A percentile compares a stretch with the other conserved stretches of the same genome.
phyloP scores from a whole-genome alignment of 768 basidiomycete species.

The Strobilomyces dryophilus region DNA sequence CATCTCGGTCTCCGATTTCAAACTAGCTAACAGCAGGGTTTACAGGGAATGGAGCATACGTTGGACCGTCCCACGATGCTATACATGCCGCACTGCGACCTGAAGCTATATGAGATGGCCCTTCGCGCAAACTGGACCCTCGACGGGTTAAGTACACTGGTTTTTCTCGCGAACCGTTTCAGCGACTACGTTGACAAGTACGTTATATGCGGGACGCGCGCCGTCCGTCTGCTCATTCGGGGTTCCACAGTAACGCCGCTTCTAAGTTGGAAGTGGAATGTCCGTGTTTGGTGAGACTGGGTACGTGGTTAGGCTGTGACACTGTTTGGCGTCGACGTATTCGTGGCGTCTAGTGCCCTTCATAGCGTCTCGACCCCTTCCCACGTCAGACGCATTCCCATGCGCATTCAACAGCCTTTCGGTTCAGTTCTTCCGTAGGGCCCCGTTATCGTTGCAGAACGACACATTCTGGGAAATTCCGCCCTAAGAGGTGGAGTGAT shows the following conservation, averaged over 20 bases:
- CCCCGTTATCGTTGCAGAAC: conserved; percentile 17
- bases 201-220: conserved; percentile 13
- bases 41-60: conserved; percentile 33
- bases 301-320: conserved; percentile 33
- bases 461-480: conserved; percentile 26
- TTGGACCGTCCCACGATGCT: conserved; percentile 50
- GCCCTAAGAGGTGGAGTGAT: neutral
- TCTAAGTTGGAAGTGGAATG: conserved; percentile 46
- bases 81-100: conserved; percentile 79
- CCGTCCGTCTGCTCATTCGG: conserved; percentile 8
- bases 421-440: conserved; percentile 44
- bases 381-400: conserved; percentile 45
- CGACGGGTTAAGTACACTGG: conserved; percentile 40
- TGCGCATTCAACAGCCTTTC: conserved; percentile 68
- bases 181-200: conserved; percentile 67
- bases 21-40: conserved; percentile 10
- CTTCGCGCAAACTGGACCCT: conserved; percentile 58
- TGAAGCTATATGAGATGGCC: conserved; percentile 64
- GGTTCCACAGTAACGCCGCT: conserved; percentile 44
- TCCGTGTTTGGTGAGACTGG: conserved; percentile 51
- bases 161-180: conserved; percentile 65
- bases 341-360: conserved; percentile 40
- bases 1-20: conserved; percentile 3
- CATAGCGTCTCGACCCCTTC: conserved; percentile 46
- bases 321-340: conserved; percentile 9